Evolutionary conservation across 345 rosid genomes (phyloP).

Genomic region (Sisymbrium altissimum): DNA sequence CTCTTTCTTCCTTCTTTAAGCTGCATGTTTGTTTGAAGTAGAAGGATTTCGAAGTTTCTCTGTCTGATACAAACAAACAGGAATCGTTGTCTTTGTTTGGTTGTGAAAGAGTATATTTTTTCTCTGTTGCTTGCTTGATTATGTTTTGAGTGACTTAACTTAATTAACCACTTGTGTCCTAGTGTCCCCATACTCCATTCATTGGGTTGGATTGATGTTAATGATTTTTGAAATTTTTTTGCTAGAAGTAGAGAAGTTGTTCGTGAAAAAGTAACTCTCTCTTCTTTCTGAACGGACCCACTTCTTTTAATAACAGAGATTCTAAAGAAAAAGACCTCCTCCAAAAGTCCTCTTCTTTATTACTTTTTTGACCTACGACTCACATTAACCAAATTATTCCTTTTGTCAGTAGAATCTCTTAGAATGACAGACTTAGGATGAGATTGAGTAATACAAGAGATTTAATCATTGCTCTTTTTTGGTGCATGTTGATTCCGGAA

Average conservation of each 20-base stretch:
- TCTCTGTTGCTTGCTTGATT: conserved; percentile 7
- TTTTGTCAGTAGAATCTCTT: conserved; percentile 23
- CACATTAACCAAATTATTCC: conserved; percentile 21
- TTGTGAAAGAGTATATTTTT: neutral
- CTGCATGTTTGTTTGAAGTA: conserved; percentile 1
- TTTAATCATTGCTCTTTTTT: neutral
- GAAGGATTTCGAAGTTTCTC: neutral
- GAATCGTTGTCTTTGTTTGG: neutral
- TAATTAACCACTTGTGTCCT: neutral
- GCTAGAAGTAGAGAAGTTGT: conserved; percentile 8
- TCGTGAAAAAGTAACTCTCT: neutral
- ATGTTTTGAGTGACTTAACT: neutral
- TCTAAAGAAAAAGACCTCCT: conserved; percentile 17
- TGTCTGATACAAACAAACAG: neutral
- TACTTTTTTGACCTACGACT: conserved; percentile 5
- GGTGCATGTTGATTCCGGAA: neutral
- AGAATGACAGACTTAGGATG: neutral
- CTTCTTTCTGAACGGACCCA: conserved; percentile 25
- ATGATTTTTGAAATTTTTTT: neutral
- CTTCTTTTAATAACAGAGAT: conserved; percentile 19
- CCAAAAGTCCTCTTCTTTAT: conserved; percentile 20
- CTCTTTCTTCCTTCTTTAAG: neutral
- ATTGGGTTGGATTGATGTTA: conserved; percentile 19
- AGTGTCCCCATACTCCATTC: neutral
- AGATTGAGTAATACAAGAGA: neutral